These are phyloP conservation scores for Helenozyma rhizophorensis DNA, from an alignment of 805 yeast genomes.

Conservation along the genomic window DNA sequence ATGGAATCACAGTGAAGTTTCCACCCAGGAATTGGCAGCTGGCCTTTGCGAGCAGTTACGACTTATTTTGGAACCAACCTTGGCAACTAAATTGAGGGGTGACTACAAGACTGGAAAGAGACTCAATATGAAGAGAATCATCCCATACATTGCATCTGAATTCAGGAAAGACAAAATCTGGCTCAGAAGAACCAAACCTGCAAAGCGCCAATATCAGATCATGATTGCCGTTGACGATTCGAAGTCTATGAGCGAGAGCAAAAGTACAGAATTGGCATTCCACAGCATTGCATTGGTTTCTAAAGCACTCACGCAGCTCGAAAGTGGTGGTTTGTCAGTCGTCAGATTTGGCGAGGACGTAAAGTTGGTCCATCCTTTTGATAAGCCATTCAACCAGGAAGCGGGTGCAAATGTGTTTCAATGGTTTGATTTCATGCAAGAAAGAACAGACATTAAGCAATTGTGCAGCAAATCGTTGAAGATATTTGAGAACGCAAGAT, in stretches of 20 bases:
- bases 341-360: conserved; percentile 87
- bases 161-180: conserved; percentile 97
- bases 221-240: conserved; percentile 98
- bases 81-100: conserved; percentile 92
- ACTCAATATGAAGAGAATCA: conserved; percentile 93
- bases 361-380: conserved; percentile 84
- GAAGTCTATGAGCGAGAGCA: conserved; percentile 93
- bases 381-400: conserved; percentile 75
- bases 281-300: conserved; percentile 92
- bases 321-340: conserved; percentile 87
- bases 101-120: conserved; percentile 97
- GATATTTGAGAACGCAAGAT: conserved; percentile 60
- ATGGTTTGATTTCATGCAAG: conserved; percentile 87
- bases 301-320: conserved; percentile 88
- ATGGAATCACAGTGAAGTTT: conserved; percentile 79
- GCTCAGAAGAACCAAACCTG: conserved; percentile 96
- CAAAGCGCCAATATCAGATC: conserved; percentile 94
- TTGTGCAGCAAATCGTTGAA: conserved; percentile 69
- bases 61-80: conserved; percentile 88
- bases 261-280: conserved; percentile 86
- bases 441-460: conserved; percentile 75
- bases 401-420: conserved; percentile 81
- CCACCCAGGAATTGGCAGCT: conserved; percentile 85
- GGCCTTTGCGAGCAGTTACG: conserved; percentile 89
- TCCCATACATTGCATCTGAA: conserved; percentile 96